Evolutionary conservation across 345 rosid genomes (phyloP), one percentile per base, ranked within the genome.

Genomic region (Populus davidiana): DNA sequence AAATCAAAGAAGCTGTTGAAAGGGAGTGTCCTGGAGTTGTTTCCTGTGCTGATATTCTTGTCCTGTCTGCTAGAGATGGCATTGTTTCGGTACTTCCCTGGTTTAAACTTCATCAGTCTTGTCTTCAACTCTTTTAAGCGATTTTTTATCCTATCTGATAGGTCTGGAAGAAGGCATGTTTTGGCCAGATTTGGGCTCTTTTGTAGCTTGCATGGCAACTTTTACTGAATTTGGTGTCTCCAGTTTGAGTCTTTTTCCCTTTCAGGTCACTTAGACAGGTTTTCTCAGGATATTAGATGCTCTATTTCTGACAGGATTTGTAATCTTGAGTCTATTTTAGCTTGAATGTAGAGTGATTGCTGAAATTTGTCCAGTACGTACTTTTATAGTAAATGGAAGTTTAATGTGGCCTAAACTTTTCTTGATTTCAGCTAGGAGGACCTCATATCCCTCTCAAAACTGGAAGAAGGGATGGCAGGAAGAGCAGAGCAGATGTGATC

Each of bases 11-110:
- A 82, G 99, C 98, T 79, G 87, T 95, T 3, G 99, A 95, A 82
- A 90, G 98, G 44, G 98, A 95, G 79, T 95, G 98, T 44, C 99
- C 96, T 61, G 96, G 92, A 63, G 98, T 92, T 78, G 97, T 93
- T 78, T 95, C 97, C 33, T 95, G 98, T 72, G 72, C 96, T 1
- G 99, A 95, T 75, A 93, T 95, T 65, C 96, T 95, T 27, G 98
- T 92, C 21, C 80, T 95, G 23, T 93, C 99, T 64, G 96, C 85
- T 61, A 90, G 98, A 85, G 99, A 95, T 56, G 99, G 91, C 86
- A 87, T 95, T 74, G 91, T 85, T 86, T 68, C 92, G 85, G 97
- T 93, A 87, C 83, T 17, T 49, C 29, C 20, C 17, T 67, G n/a
- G 3, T 41, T 10, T 41, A 12, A 41, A 41, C 13, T 0, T 41